These are phyloP conservation scores for Yamadazyma triangularis DNA, from an alignment of 1,139 yeast species.

Conservation along the genomic window DNA sequence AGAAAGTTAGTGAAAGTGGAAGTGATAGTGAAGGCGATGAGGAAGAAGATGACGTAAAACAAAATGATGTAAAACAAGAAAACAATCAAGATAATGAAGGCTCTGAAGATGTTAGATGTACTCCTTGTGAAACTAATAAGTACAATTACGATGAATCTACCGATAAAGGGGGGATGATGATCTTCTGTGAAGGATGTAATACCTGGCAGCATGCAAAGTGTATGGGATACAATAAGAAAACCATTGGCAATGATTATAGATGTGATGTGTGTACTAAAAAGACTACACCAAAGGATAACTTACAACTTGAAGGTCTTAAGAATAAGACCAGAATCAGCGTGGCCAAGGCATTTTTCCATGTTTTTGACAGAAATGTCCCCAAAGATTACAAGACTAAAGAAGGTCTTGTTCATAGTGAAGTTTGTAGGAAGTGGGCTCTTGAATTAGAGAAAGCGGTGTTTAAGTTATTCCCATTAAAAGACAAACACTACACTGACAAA, in stretches of 20 bases:
- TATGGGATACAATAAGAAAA: constrained; percentile 44
- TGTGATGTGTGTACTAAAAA: constrained; percentile 26
- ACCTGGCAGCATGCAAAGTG: constrained; percentile 87
- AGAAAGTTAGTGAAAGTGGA: neutral
- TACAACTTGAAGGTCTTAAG: constrained; percentile 16
- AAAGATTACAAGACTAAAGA: constrained; percentile 24
- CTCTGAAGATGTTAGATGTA: constrained; percentile 48
- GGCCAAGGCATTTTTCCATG: constrained; percentile 34
- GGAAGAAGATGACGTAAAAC: constrained; percentile 4
- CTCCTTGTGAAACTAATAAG: constrained; percentile 62
- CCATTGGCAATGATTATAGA: constrained; percentile 28
- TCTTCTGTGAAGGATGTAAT: constrained; percentile 72
- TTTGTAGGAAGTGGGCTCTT: constrained; percentile 33
- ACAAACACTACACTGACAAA: constrained; percentile 35
- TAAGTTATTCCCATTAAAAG: constrained; percentile 18
- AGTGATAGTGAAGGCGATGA: constrained; percentile 1
- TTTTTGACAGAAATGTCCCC: constrained; percentile 41
- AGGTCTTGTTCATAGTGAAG: constrained; percentile 22
- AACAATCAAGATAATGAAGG: neutral
- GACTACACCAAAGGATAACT: neutral
- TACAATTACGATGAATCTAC: constrained; percentile 57
- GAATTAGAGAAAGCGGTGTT: constrained; percentile 40
- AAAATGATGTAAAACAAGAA: too few relatives aligned
- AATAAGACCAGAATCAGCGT: constrained; percentile 33
- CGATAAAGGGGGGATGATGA: constrained; percentile 63